Base-by-base conservation (phyloP, 2,329 filamentous ascomycete species). In the Paecilomyces dactylethromorphus region DNA sequence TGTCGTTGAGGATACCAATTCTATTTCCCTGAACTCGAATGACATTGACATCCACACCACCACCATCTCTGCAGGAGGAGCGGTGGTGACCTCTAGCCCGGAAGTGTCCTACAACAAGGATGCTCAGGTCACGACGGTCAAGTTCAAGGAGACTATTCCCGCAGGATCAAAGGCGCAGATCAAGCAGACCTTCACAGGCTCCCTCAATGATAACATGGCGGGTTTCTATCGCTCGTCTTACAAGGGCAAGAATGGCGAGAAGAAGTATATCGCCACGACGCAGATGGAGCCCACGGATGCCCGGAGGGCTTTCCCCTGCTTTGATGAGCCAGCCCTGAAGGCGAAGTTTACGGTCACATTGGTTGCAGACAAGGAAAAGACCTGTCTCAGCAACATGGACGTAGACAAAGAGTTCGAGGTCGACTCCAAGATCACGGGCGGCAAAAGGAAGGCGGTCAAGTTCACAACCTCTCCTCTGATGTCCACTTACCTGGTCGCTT, bases 211-310 rank as follows among this genome's bases (percentile, higher is more conserved):
- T 74, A 93, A 94, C 78, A 96, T 97, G 91, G 92, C 92, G 54
- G 93, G 93, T 54, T 97, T 97, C 83, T 97, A 97, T 78, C 87
- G 93, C 59, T 96, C 92, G 1, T 95, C 91, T 6, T 97, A 93
- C 82, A 95, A 94, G 81, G 87, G 86, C 61, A 78, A 84, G 54
- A 86, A 94, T 69, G 93, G 93, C 45, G 85, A 85, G 60, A 87
- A 88, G 59, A 90, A 89, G 65, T 89, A 92, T 72, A 82, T 97
- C 70, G 93, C 92, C 29, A 93, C 92, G 26, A 91, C 91, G 18
- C 93, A 97, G 81, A 96, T 97, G 90, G 93, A 97, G 79, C 88
- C 93, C 45, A 97, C 93, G 13, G 93, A 97, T 78, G 92, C 91
- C 62, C 86, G 93, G 68, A 84, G 92, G 67, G 92, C 93, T 6